A percentile compares a stretch with the other conserved stretches of the same genome.
Evolutionary conservation across 2,329 filamentous ascomycete genomes (phyloP).

Genomic region (Ambrosiella beaveri): DNA sequence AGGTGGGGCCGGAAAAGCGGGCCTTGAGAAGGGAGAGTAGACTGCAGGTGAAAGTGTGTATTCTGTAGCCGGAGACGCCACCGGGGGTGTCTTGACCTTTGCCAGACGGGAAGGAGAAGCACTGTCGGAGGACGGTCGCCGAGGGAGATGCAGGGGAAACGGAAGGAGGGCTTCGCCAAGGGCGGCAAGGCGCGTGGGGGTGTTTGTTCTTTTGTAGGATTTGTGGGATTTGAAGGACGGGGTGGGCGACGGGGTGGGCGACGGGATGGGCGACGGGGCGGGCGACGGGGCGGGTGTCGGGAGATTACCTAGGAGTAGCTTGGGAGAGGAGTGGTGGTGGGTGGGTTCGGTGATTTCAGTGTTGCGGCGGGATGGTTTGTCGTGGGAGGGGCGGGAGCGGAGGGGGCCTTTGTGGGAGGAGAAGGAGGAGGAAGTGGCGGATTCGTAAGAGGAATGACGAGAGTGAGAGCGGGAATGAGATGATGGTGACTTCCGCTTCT

Average conservation of each 20-base stretch:
- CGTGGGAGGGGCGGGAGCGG: not conserved
- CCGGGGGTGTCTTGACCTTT: not conserved
- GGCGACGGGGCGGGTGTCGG: not conserved
- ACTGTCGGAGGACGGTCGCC: not conserved
- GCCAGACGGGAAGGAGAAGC: not conserved
- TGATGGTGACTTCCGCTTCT: conserved; percentile 24
- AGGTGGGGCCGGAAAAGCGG: not conserved
- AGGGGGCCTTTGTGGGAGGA: not conserved
- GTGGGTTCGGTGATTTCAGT: no score
- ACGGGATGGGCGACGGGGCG: not conserved
- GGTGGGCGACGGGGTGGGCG: not conserved
- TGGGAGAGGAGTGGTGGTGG: not conserved
- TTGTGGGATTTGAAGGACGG: not conserved
- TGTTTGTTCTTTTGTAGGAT: not conserved
- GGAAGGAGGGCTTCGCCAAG: not conserved
- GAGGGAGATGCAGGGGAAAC: not conserved
- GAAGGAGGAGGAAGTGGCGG: not conserved
- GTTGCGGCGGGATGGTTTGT: not conserved
- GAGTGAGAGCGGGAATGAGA: not conserved
- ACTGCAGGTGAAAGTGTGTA: not conserved
- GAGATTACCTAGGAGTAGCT: not conserved
- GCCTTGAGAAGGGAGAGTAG: not conserved
- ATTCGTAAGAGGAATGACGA: not conserved
- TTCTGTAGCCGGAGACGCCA: not conserved
- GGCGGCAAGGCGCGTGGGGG: not conserved